A percentile compares a stretch with the other conserved stretches of the same genome.
These are phyloP conservation scores for Salvia splendens DNA, from an alignment of 257 asterid species.

Conservation along the genomic window DNA sequence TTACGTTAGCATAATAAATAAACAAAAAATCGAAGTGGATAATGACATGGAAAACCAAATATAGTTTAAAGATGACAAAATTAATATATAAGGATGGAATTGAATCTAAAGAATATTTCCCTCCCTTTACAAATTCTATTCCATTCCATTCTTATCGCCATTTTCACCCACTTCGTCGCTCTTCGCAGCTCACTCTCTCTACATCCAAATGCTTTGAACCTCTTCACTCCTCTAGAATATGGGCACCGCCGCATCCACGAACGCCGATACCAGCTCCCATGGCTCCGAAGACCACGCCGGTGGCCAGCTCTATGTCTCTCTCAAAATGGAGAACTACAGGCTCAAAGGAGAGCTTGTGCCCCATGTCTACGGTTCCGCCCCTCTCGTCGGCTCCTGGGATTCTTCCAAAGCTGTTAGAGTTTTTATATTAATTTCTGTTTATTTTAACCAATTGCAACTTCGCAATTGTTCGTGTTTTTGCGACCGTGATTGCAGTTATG, in stretches of 20 bases:
- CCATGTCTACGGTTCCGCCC: slow-evolving; percentile 89
- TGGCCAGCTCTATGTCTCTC: slow-evolving; percentile 89
- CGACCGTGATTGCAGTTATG: not conserved
- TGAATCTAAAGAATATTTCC: too few relatives aligned
- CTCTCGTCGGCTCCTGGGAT: slow-evolving; percentile 96
- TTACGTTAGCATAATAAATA: too few relatives aligned
- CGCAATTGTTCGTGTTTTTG: not conserved
- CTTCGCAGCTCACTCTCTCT: not conserved
- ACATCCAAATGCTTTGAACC: slow-evolving; percentile 22
- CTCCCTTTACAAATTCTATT: too few relatives aligned
- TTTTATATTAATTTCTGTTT: too few relatives aligned
- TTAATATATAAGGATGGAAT: too few relatives aligned
- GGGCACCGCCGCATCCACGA: slow-evolving; percentile 83
- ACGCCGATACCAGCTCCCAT: slow-evolving; percentile 53
- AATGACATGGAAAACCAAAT: too few relatives aligned
- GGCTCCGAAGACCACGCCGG: slow-evolving; percentile 70
- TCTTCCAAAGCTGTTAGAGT: slow-evolving; percentile 72
- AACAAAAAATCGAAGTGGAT: too few relatives aligned
- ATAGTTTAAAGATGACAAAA: too few relatives aligned
- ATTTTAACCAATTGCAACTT: not conserved
- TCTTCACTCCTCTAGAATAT: slow-evolving; percentile 32
- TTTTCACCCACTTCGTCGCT: too few relatives aligned
- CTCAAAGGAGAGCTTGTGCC: slow-evolving; percentile 78
- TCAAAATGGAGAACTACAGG: slow-evolving; percentile 80
- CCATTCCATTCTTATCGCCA: slow-evolving; percentile 34